Base-by-base conservation (phyloP, 768 basidiomycete genomes). In the Saitozyma sp. region DNA sequence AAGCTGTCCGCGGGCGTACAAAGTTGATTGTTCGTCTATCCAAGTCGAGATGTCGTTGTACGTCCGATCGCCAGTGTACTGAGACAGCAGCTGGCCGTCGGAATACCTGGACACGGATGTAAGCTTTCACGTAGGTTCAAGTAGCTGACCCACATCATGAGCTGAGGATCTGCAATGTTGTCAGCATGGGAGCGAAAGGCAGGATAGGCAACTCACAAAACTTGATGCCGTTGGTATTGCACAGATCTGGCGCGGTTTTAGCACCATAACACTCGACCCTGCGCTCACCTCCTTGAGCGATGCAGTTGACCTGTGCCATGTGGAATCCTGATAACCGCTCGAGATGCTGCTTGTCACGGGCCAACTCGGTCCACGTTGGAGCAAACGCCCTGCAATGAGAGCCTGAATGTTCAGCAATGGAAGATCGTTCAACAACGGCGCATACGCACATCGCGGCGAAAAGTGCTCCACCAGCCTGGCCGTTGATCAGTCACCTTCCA, bases 301-400 rank as follows among this genome's bases (percentile, higher is more conserved):
- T 83, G 66, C 91, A 93, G 73, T 92, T 86, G 16, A 93, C 87
- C 71, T 92, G 91, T 0, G 88, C 92, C 57, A 94, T 82, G 50
- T 84, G 84, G 8, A 94, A 80, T 6, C 80, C 79, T 19, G 76
- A 67, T 19, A 77, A 83, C 8, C 82, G 77, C 67, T 75, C 67
- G 80, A 85, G 78, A 79, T 78, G 43, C 66, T 74, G 62, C 83
- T 84, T 63, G 71, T 81, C 79, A 37, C 74, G 70, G 0, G 77
- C 79, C 8, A 95, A 82, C 53, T 86, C 79, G 49, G 86, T 82
- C 92, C 93, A 96, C 37, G 88, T 91, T 0, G 92, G 88, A 9
- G 86, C 87, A 68, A 96, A 95, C 0, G 81, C 76, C 40, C 83
- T 83, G 78, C 92, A 96, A 74, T 95, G 92, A 5, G 78, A 75